phyloP scores from a whole-genome alignment of 345 rosid genomes.

The Hibiscus mutabilis region DNA sequence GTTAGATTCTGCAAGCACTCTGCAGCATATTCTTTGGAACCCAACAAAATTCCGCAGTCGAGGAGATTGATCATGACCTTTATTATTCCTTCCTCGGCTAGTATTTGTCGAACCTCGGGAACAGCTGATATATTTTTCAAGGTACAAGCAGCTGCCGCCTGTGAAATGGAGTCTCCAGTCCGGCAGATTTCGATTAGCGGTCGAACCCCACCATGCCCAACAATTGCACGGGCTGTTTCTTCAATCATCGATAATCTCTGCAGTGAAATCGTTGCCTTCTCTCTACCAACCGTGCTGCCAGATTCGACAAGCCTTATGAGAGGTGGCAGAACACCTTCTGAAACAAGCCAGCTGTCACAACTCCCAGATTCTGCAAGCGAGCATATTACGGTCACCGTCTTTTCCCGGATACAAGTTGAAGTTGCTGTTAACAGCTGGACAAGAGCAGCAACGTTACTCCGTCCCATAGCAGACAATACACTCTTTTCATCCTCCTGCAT shows the following conservation, averaged over 20 bases:
- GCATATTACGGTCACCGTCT: constrained; percentile 59
- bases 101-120: constrained; percentile 66
- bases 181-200: constrained; percentile 66
- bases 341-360: constrained; percentile 77
- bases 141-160: constrained; percentile 75
- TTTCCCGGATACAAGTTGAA: constrained; percentile 65
- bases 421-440: constrained; percentile 72
- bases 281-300: constrained; percentile 58
- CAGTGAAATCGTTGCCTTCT: constrained; percentile 72
- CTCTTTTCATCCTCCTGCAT: constrained; percentile 85
- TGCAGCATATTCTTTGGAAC: constrained; percentile 82
- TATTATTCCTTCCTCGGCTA: constrained; percentile 78
- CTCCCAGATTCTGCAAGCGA: constrained; percentile 74
- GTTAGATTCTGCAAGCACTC: constrained; percentile 93
- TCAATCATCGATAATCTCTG: constrained; percentile 71
- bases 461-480: constrained; percentile 47
- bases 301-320: constrained; percentile 79
- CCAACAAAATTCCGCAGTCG: constrained; percentile 58
- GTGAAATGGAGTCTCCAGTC: constrained; percentile 78
- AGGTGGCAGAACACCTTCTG: constrained; percentile 75
- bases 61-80: constrained; percentile 67
- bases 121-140: constrained; percentile 76
- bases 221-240: constrained; percentile 78
- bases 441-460: constrained; percentile 69
- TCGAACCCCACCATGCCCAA: constrained; percentile 74